Percentiles rank a stretch among this genome's conserved stretches.
Evolutionary conservation across 2,329 filamentous ascomycete genomes (phyloP).

Genomic region (Trichoderma arundinaceum): DNA sequence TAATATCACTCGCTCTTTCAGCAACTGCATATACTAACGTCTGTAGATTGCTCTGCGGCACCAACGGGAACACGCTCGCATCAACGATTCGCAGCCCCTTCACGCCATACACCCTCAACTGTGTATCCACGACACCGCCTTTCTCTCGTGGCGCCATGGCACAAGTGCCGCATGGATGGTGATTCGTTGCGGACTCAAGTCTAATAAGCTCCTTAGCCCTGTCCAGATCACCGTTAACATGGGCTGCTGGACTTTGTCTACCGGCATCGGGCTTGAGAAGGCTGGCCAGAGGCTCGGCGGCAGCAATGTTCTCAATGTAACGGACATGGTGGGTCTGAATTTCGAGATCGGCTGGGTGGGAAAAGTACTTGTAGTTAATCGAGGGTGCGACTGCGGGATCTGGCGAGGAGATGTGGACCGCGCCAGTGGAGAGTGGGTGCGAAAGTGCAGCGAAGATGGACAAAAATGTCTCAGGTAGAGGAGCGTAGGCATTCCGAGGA

Average conservation of each 20-base stretch:
- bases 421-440: constrained; percentile 65
- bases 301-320: constrained; percentile 48
- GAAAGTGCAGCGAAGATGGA: constrained; percentile 62
- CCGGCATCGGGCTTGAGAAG: constrained; percentile 47
- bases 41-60: too few species aligned
- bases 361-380: constrained; percentile 63
- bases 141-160: constrained; percentile 54
- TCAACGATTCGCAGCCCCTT: too few species aligned
- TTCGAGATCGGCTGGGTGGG: constrained; percentile 62
- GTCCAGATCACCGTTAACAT: constrained; percentile 37
- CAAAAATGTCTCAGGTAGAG: too few species aligned
- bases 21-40: too few species aligned
- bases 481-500: too few species aligned
- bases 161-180: constrained; percentile 56
- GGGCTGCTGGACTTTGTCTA: constrained; percentile 39
- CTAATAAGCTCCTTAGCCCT: constrained; percentile 43
- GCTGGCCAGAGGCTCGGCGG: constrained; percentile 46
- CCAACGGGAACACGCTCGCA: too few species aligned
- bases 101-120: too few species aligned
- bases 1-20: too few species aligned
- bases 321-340: constrained; percentile 52
- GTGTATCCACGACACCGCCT: constrained; percentile 39
- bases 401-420: constrained; percentile 57
- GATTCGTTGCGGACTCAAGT: constrained; percentile 45
- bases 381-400: not conserved